Evolutionary conservation across 1,284 basidiomycete species (phyloP).

Genomic region (Pseudozyma thailandica): DNA sequence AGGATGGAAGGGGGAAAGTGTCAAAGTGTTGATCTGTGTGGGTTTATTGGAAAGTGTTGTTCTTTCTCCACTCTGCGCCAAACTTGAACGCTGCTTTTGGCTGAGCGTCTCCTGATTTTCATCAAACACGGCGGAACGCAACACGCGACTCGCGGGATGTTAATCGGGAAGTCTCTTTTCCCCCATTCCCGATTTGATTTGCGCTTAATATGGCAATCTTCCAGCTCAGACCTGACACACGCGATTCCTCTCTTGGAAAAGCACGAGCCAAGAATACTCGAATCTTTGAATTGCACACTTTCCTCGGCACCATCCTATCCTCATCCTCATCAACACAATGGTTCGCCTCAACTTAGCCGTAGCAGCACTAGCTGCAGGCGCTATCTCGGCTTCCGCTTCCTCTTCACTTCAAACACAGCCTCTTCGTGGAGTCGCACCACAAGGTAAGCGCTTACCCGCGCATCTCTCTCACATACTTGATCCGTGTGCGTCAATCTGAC

Average conservation of each 20-base stretch:
- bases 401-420: background rate
- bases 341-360: constrained; percentile 37
- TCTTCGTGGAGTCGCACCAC: constrained; percentile 29
- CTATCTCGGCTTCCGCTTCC: constrained; percentile 24
- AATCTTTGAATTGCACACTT: background rate
- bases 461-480: background rate
- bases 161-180: background rate
- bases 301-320: background rate
- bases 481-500: background rate
- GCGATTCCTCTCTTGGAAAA: background rate
- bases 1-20: background rate
- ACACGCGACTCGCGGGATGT: background rate
- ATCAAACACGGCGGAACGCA: too few relatives aligned
- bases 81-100: too few relatives aligned
- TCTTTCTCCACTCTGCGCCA: constrained; percentile 1
- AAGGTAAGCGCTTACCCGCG: constrained; percentile 5
- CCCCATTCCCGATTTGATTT: background rate
- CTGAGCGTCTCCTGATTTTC: too few relatives aligned
- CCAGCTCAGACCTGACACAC: background rate
- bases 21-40: constrained; percentile 15
- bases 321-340: constrained; percentile 10
- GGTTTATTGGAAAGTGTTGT: constrained; percentile 10
- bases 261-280: constrained; percentile 7
- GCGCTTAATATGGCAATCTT: background rate
- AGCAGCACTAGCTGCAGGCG: constrained; percentile 25